Evolutionary conservation across 306 rosid species (phyloP).

Genomic region (Chamaecrista fasciculata): DNA sequence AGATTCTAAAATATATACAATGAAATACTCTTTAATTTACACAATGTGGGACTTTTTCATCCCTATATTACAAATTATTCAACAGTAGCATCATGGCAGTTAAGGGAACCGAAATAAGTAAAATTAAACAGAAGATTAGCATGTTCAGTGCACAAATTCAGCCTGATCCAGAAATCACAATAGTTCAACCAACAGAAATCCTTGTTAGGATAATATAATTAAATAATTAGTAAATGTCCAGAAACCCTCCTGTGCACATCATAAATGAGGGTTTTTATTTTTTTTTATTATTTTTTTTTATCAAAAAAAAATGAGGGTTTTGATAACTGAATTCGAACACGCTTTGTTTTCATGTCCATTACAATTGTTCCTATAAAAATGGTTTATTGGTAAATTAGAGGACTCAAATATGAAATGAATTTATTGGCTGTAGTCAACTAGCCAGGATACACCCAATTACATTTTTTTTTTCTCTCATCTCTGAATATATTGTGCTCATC

Average conservation of each 20-base stretch:
- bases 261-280: slow-evolving; percentile 45
- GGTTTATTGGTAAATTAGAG: slow-evolving; percentile 40
- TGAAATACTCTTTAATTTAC: too few species aligned
- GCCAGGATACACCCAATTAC: slow-evolving; percentile 55
- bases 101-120: too few species aligned
- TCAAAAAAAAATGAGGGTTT: slow-evolving; percentile 52
- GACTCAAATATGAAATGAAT: slow-evolving; percentile 48
- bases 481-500: neutral
- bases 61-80: too few species aligned
- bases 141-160: slow-evolving; percentile 44
- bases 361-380: slow-evolving; percentile 51
- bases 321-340: slow-evolving; percentile 59
- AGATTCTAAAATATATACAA: too few species aligned
- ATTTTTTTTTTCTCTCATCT: slow-evolving; percentile 46
- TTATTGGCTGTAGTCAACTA: slow-evolving; percentile 34
- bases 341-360: slow-evolving; percentile 73
- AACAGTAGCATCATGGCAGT: too few species aligned
- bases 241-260: slow-evolving; percentile 39
- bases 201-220: slow-evolving; percentile 2
- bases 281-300: too few species aligned
- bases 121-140: slow-evolving; percentile 31
- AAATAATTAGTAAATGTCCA: slow-evolving; percentile 76
- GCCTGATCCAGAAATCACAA: slow-evolving; percentile 63
- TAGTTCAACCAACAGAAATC: neutral
- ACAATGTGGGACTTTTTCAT: too few species aligned